Evolutionary conservation across 495 filamentous ascomycete genomes (phyloP).

Genomic region (Jackrogersella minutella): DNA sequence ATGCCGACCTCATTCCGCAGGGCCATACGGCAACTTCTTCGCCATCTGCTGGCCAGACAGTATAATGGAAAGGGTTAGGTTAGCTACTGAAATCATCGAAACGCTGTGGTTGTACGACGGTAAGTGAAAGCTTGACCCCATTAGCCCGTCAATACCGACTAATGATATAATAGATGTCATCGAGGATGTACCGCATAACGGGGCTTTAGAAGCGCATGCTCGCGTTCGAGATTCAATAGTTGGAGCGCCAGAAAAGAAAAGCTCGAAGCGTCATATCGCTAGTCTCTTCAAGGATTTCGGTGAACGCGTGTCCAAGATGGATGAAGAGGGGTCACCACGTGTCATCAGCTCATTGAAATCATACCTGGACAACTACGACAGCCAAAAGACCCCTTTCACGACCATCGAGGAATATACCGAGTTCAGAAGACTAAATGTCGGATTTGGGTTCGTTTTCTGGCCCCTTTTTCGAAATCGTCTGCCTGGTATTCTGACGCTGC

Average conservation of each 20-base stretch:
- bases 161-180: not conserved
- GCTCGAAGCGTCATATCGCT: slow-evolving; percentile 5
- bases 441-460: slow-evolving; percentile 6
- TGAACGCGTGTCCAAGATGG: not conserved
- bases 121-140: not conserved
- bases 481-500: not conserved
- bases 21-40: slow-evolving; percentile 9
- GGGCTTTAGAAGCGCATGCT: slow-evolving; percentile 1
- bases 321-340: slow-evolving; percentile 1
- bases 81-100: slow-evolving; percentile 5
- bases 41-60: slow-evolving; percentile 1
- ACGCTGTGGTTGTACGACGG: slow-evolving; percentile 5
- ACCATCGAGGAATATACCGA: slow-evolving; percentile 5
- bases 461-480: not conserved
- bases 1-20: slow-evolving; percentile 4
- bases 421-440: slow-evolving; percentile 7
- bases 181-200: slow-evolving; percentile 2
- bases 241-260: slow-evolving; percentile 5
- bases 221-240: slow-evolving; percentile 2
- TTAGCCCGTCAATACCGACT: not conserved
- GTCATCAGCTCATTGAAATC: slow-evolving; percentile 4
- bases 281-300: slow-evolving; percentile 6
- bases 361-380: slow-evolving; percentile 8
- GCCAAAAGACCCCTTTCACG: not conserved
- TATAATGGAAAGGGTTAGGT: not conserved